Evolutionary conservation across 176 grass and related monocot species (phyloP).

Genomic region (sorghum (Sorghum bicolor)): Sorghum_bicolor_NCBIv3 NC_012872.2:9696501-9697000

Average conservation of each 20-base stretch:
- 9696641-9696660: conserved; percentile 40
- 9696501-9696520: conserved; percentile 6
- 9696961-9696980: conserved; percentile 40
- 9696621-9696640: conserved; percentile 39
- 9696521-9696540: conserved; percentile 28
- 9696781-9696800: conserved; percentile 48
- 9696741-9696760: conserved; percentile 38
- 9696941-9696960: conserved; percentile 53
- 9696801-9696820: conserved; percentile 43
- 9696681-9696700: conserved; percentile 36
- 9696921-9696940: conserved; percentile 44
- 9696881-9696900: conserved; percentile 49
- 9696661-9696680: conserved; percentile 40
- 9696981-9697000: conserved; percentile 36
- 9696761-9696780: conserved; percentile 27
- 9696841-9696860: conserved; percentile 39
- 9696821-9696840: conserved; percentile 14
- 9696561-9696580: conserved; percentile 58
- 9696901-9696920: conserved; percentile 33
- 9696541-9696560: neutral
- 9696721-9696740: conserved; percentile 54
- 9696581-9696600: conserved; percentile 38
- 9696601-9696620: conserved; percentile 35
- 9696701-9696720: conserved; percentile 8
- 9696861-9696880: conserved; percentile 46